Conservation (phyloP, 768 basidiomycete species). For the Termitomyces eurrhizus region DNA sequence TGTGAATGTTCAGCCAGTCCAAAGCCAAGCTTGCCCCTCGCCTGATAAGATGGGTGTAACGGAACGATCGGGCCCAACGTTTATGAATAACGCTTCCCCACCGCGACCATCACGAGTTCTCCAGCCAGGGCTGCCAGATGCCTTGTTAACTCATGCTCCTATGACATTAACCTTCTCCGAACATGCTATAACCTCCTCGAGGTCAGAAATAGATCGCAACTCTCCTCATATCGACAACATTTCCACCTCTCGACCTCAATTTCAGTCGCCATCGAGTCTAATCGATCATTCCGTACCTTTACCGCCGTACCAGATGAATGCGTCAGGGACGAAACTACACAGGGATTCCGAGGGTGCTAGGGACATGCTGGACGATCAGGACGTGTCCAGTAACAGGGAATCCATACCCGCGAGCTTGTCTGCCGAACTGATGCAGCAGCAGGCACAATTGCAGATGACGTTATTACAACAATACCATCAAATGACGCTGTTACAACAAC, state of each 20-base stretch:
- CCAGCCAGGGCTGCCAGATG: background rate
- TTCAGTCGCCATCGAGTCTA: background rate
- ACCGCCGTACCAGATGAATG: background rate
- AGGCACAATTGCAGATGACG: background rate
- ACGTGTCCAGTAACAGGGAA: background rate
- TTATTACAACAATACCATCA: background rate
- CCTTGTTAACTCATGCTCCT: background rate
- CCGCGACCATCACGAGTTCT: background rate
- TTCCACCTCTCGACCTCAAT: background rate
- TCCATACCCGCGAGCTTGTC: background rate
- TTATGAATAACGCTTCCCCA: background rate
- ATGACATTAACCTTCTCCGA: background rate
- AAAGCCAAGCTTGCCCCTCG: background rate
- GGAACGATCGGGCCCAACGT: background rate
- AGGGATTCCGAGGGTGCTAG: background rate
- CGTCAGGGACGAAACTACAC: background rate
- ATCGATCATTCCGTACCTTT: background rate
- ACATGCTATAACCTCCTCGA: background rate
- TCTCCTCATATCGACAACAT: background rate
- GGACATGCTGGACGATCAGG: background rate
- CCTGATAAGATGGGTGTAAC: background rate
- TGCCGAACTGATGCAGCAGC: background rate
- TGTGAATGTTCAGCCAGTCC: background rate
- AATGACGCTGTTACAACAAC: background rate
- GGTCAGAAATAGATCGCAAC: background rate